Evolutionary conservation across 352 stramenopile species (phyloP).

Genomic region (Discostella stelligera): DNA sequence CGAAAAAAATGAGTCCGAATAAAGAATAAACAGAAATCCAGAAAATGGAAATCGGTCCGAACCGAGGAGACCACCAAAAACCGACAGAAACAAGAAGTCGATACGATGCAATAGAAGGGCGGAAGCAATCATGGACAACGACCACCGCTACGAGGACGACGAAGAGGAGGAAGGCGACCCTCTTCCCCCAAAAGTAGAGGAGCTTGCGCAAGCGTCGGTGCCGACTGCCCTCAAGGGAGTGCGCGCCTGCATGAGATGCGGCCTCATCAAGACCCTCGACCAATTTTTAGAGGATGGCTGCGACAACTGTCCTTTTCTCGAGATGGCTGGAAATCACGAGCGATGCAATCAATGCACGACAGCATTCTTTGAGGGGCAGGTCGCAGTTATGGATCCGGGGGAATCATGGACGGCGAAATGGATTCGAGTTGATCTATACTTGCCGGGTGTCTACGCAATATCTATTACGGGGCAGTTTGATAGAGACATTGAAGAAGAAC

Average conservation of each 20-base stretch:
- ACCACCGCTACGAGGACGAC: slow-evolving; percentile 43
- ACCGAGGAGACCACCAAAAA: no score
- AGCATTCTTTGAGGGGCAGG: slow-evolving; percentile 82
- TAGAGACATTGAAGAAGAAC: slow-evolving; percentile 78
- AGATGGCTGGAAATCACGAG: slow-evolving; percentile 76
- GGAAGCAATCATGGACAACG: slow-evolving; percentile 30
- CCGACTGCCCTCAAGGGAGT: slow-evolving; percentile 69
- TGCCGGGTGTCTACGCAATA: slow-evolving; percentile 82
- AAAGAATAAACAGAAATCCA: no score
- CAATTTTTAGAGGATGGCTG: slow-evolving; percentile 84
- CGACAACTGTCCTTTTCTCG: slow-evolving; percentile 83
- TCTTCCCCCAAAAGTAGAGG: slow-evolving; percentile 65
- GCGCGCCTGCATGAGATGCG: slow-evolving; percentile 82
- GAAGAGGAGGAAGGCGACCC: slow-evolving; percentile 66
- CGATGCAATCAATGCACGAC: slow-evolving; percentile 75
- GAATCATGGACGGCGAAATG: slow-evolving; percentile 84
- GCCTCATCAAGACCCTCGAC: slow-evolving; percentile 82
- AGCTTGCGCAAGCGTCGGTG: slow-evolving; percentile 67
- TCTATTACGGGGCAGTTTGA: slow-evolving; percentile 76
- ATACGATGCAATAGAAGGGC: no score
- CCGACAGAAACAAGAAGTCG: no score
- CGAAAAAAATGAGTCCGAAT: no score
- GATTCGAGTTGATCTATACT: slow-evolving; percentile 76
- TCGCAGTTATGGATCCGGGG: slow-evolving; percentile 80
- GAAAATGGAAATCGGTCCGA: no score